Evolutionary conservation across 306 rosid species (phyloP).

Genomic region (Carpinus fangiana): DNA sequence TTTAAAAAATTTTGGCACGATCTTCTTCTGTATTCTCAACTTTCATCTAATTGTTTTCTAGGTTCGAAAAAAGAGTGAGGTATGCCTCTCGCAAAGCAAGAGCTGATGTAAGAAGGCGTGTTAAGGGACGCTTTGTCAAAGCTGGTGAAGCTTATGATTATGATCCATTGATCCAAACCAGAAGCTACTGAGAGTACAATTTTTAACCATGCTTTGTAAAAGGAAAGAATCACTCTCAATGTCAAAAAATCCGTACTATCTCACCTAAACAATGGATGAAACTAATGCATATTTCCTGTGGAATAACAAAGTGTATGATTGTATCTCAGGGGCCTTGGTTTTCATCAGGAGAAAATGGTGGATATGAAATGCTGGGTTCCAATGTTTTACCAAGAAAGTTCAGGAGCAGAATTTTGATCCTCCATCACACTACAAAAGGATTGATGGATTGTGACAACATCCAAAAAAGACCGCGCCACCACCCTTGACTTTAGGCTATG

Average conservation of each 20-base stretch:
- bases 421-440: conserved; percentile 33
- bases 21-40: not conserved
- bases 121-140: conserved; percentile 95
- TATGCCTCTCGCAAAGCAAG: conserved; percentile 94
- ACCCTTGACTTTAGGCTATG: conserved; percentile 29
- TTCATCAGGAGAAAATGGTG: conserved; percentile 39
- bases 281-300: conserved; percentile 40
- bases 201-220: conserved; percentile 51
- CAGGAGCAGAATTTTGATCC: conserved; percentile 33
- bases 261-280: conserved; percentile 42
- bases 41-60: conserved; percentile 26
- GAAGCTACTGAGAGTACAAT: conserved; percentile 81
- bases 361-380: conserved; percentile 35
- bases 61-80: conserved; percentile 88
- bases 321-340: conserved; percentile 61
- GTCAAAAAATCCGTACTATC: conserved; percentile 32
- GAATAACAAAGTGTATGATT: conserved; percentile 56
- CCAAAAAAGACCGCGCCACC: conserved; percentile 18
- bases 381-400: conserved; percentile 34
- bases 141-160: conserved; percentile 90
- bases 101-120: conserved; percentile 89
- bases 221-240: conserved; percentile 44
- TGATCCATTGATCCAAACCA: conserved; percentile 81
- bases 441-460: conserved; percentile 24
- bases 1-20: not conserved